Evolutionary conservation across 2,329 filamentous ascomycete genomes (phyloP).

Genomic region (Fusarium algeriense): DNA sequence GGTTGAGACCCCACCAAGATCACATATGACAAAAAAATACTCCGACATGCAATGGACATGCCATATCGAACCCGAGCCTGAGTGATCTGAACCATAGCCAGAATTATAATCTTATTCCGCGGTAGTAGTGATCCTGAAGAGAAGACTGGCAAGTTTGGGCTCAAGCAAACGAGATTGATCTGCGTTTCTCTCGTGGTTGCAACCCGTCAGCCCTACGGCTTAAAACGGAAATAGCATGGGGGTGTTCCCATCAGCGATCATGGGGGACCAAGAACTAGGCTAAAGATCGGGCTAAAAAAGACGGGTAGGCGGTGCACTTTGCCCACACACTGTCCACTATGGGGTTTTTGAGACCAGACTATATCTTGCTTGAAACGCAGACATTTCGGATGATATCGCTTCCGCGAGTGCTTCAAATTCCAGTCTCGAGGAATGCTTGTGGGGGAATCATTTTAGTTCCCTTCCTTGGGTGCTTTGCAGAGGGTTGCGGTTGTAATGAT

Average conservation of each 20-base stretch:
- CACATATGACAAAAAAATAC: not conserved
- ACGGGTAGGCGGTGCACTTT: no score
- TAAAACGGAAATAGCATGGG: not conserved
- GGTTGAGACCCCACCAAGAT: not conserved
- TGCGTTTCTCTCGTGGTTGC: not conserved
- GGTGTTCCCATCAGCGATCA: not conserved
- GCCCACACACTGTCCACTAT: not conserved
- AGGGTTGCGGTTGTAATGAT: not conserved
- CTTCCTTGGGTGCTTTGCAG: no score
- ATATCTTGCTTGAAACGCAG: no score
- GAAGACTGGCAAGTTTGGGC: not conserved
- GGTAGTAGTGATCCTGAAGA: accelerated
- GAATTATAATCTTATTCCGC: not conserved
- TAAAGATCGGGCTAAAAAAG: not conserved
- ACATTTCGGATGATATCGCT: not conserved
- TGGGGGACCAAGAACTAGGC: not conserved
- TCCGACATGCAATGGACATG: not conserved
- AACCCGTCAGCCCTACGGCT: not conserved
- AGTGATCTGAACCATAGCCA: not conserved
- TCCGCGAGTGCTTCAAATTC: not conserved
- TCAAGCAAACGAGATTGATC: not conserved
- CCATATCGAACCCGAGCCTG: not conserved
- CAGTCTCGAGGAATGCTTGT: not conserved
- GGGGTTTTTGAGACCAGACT: not conserved
- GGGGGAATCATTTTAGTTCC: no score